A percentile compares a stretch with the other conserved stretches of the same genome.
Conservation (phyloP, 352 stramenopile species). For the Pythium plurisporium region DNA sequence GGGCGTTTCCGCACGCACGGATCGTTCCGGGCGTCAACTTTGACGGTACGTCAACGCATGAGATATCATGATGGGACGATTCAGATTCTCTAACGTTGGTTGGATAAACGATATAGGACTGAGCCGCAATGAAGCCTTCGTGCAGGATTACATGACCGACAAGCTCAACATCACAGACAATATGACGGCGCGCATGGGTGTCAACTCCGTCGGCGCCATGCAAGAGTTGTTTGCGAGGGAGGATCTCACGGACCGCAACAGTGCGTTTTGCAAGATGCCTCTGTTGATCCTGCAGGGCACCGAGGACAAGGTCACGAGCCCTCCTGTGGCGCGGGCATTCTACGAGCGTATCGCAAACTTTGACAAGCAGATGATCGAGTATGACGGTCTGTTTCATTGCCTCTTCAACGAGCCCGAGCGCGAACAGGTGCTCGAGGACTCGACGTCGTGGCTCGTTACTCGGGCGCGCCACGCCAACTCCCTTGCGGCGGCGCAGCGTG, state of each 20-base stretch:
- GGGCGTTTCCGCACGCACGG: conserved; percentile 36
- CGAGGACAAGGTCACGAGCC: conserved; percentile 42
- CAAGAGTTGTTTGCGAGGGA: conserved; percentile 7
- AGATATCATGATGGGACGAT: background rate
- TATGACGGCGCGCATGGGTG: conserved; percentile 39
- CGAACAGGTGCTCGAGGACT: conserved; percentile 44
- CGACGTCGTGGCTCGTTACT: conserved; percentile 32
- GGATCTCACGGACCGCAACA: conserved; percentile 13
- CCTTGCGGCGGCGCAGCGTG: background rate
- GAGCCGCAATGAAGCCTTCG: conserved; percentile 33
- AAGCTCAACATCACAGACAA: conserved; percentile 43
- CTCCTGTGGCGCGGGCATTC: conserved; percentile 32
- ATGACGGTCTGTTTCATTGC: conserved; percentile 56
- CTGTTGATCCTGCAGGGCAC: conserved; percentile 44
- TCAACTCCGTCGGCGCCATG: conserved; percentile 27
- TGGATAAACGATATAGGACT: conserved; percentile 25
- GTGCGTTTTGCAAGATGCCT: conserved; percentile 25
- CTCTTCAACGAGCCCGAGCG: conserved; percentile 59
- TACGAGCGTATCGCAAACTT: conserved; percentile 34
- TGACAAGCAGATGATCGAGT: conserved; percentile 65
- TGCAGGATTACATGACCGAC: conserved; percentile 52
- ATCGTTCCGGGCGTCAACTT: conserved; percentile 59
- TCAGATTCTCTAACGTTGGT: background rate
- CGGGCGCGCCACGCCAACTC: conserved; percentile 7
- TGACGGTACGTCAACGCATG: conserved; percentile 14